Evolutionary conservation across 1,284 basidiomycete genomes (phyloP), one percentile per base, ranked within the genome.

Genomic region (Ceratobasidium sp.): DNA sequence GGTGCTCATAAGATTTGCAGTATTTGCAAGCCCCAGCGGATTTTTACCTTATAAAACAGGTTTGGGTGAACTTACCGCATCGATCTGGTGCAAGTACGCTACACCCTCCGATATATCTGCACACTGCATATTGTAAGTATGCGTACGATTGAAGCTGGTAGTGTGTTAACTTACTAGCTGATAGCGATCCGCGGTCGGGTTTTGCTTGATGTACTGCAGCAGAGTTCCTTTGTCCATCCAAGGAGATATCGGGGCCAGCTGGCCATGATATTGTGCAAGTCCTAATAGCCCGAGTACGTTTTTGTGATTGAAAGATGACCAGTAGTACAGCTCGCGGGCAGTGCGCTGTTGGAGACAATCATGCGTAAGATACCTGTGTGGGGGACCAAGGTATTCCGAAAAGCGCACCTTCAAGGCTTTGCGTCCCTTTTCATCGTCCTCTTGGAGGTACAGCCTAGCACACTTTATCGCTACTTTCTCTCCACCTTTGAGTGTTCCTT

Each of bases 271-370:
- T 3, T 49, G 53, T 12, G 55, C 70, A 9, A 72, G 13, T 1
- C 70, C 70, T 12, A 42, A 26, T 2, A 60, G 51, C 26, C 61
- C 56, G 1, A 72, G 3, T 6, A 72, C 55, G n/a, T 72, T 72
- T 7, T 44, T 18, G 55, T 72, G 70, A 9, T 46, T 56, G 15
- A 23, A 40, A 15, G 40, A 40, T 26, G 70, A 72, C 55, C 70
- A 72, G n/a, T 20, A n/a, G n/a, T 72, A 72, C 23, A 56, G n/a
- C 39, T 72, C 53, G 28, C 28, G 49, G 33, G 68, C 68, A 53
- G 53, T 33, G 23, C 7, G 33, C 51, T 56, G 53, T 49, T 39
- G 42, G 26, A 56, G 15, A 9, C n/a, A 10, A 33, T 6, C 18
- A 26, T 58, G 58, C 69, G 28, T 71, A 56, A 5, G 58, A 53